Evolutionary conservation across 148 eudicot genomes (phyloP).

Genomic region (Chenopodium suecicum): DNA sequence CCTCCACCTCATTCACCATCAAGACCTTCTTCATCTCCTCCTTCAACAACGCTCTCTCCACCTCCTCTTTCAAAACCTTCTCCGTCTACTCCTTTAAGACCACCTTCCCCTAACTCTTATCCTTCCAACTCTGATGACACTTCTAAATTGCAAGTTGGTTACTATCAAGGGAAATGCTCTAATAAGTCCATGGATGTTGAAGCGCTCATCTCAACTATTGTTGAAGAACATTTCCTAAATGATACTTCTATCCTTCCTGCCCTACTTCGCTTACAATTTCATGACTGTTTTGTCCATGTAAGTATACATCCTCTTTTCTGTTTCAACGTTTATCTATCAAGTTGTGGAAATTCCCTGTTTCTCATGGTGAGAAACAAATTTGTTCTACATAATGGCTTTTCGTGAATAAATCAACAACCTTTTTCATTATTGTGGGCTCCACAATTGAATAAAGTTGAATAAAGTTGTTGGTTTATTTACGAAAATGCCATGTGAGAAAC

Average conservation of each 20-base stretch:
- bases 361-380: too few species aligned
- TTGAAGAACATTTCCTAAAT: neutral
- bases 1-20: neutral
- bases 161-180: conserved; percentile 4
- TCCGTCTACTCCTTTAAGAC: neutral
- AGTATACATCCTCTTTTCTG: neutral
- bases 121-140: neutral
- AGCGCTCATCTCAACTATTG: neutral
- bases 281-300: conserved; percentile 20
- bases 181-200: conserved; percentile 12
- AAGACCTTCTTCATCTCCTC: neutral
- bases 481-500: too few species aligned
- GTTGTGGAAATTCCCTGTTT: too few species aligned
- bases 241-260: conserved; percentile 12
- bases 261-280: conserved; percentile 19
- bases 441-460: too few species aligned
- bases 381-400: too few species aligned
- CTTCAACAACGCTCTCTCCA: neutral
- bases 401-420: too few species aligned
- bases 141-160: neutral
- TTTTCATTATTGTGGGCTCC: too few species aligned
- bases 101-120: neutral
- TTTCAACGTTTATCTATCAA: neutral
- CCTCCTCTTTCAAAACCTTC: neutral
- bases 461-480: too few species aligned